Evolutionary conservation across 305 asterid genomes (phyloP), one percentile per base, ranked within the genome.

Genomic region (Plantago coronopus): DNA sequence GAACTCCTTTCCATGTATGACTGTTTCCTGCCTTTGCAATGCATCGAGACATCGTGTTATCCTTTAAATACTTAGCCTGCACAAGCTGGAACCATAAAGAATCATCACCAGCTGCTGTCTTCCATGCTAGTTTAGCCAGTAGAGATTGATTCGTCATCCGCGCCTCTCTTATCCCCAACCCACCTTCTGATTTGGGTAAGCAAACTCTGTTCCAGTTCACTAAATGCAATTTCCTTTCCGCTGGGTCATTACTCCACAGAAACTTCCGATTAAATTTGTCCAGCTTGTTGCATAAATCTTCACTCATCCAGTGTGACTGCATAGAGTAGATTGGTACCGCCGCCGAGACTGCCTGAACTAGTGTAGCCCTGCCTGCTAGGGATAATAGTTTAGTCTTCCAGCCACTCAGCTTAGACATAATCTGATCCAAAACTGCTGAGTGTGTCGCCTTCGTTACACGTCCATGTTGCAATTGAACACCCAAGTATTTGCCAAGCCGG

Each of bases 181-280:
- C 31, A 25, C 31, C 31, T 25, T 25, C 4, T 25, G 2, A 5
- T 25, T 2, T 25, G 5, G 31, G 31, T 2, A 25, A 5, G 31
- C 4, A 2, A 5, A 25, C 31, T 2, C 4, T 25, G 5, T 25
- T 5, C 31, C 31, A 25, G 5, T 5, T 5, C 31, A 25, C 4
- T 2, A 25, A 5, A 25, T 25, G 31, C 5, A 25, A 5, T 25
- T 25, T 25, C 31, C 5, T 25, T 5, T 2, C 2, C 4, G 2
- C 31, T 5, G 31, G 31, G 10, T 58, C 66, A 54, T 15, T 46
- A 20, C 25, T 25, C 38, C 22, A 47, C 53, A 65, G 64, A 13
- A 60, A 7, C 23, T 51, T 22, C 14, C 16, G 17, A n/a, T 62
- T 10, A 21, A 51, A 13, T 17, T 5, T 27, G 15, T 44, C 13